Evolutionary conservation across 2,329 filamentous ascomycete genomes (phyloP).

Genomic region (Aspergillus quadricinctus): DNA sequence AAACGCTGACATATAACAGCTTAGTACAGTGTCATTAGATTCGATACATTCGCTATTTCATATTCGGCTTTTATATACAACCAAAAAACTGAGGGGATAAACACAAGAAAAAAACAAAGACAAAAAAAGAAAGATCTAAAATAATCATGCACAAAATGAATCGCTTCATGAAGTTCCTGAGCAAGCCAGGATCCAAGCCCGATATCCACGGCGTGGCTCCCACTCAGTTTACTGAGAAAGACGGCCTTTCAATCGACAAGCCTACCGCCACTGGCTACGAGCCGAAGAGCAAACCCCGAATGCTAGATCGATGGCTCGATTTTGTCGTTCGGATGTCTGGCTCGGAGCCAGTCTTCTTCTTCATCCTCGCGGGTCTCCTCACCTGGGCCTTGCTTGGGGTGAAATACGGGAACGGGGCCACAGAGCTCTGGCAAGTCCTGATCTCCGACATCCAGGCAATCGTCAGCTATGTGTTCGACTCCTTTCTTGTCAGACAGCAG

Average conservation of each 20-base stretch:
- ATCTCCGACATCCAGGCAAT: slow-evolving; percentile 27
- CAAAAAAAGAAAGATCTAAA: neutral
- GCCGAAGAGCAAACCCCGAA: neutral
- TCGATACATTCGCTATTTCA: neutral
- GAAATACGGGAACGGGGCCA: slow-evolving; percentile 11
- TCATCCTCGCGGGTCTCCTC: slow-evolving; percentile 27
- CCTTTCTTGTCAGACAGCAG: slow-evolving; percentile 25
- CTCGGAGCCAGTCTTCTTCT: slow-evolving; percentile 19
- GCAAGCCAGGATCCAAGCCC: neutral
- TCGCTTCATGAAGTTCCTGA: neutral
- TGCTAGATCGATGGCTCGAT: slow-evolving; percentile 18
- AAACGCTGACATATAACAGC: neutral
- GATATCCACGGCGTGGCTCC: neutral
- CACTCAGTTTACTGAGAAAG: neutral
- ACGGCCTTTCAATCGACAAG: neutral
- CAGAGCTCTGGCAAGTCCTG: slow-evolving; percentile 20
- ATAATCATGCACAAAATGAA: neutral
- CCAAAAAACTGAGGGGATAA: neutral
- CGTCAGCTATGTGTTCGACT: slow-evolving; percentile 24
- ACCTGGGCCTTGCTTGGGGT: slow-evolving; percentile 24
- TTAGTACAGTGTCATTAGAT: neutral
- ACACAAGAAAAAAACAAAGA: no score
- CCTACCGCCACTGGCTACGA: neutral
- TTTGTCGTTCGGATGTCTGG: slow-evolving; percentile 21
- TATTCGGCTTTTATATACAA: neutral